Evolutionary conservation across 331 rosid genomes (phyloP).

Genomic region (Phaseolus coccineus): DNA sequence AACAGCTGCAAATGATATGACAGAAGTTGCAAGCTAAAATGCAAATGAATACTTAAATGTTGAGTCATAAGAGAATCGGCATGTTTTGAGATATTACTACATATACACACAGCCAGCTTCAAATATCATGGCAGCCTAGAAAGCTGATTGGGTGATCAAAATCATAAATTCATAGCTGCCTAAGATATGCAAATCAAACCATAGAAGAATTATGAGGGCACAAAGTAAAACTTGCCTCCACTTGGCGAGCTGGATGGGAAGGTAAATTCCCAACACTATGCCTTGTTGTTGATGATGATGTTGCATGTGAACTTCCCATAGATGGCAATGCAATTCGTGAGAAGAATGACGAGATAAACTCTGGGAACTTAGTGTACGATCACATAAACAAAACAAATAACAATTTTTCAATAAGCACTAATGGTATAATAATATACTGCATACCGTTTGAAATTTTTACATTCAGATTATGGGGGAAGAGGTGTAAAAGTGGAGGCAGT

Average conservation of each 20-base stretch:
- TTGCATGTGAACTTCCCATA: conserved; percentile 56
- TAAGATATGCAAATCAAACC: background rate
- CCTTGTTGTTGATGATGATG: conserved; percentile 68
- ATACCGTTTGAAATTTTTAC: conserved; percentile 1
- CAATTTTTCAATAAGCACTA: conserved; percentile 26
- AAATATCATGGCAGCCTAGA: background rate
- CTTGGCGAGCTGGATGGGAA: conserved; percentile 68
- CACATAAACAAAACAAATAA: conserved; percentile 44
- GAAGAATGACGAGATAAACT: conserved; percentile 69
- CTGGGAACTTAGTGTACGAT: conserved; percentile 67
- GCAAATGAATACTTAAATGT: background rate
- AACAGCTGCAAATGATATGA: conserved; percentile 1
- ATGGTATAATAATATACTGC: conserved; percentile 27
- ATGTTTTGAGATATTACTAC: background rate
- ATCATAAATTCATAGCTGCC: conserved; percentile 20
- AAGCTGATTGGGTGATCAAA: background rate
- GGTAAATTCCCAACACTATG: conserved; percentile 62
- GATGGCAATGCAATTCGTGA: conserved; percentile 82
- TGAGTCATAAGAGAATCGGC: background rate
- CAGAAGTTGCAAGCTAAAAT: background rate
- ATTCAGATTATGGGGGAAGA: background rate
- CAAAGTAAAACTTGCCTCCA: conserved; percentile 70
- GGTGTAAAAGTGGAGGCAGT: conserved; percentile 1
- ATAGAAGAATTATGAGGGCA: conserved; percentile 26
- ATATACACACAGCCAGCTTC: background rate